Evolutionary conservation across 306 rosid species (phyloP), one percentile per base, ranked within the genome.

Genomic region (Prunus mira): DNA sequence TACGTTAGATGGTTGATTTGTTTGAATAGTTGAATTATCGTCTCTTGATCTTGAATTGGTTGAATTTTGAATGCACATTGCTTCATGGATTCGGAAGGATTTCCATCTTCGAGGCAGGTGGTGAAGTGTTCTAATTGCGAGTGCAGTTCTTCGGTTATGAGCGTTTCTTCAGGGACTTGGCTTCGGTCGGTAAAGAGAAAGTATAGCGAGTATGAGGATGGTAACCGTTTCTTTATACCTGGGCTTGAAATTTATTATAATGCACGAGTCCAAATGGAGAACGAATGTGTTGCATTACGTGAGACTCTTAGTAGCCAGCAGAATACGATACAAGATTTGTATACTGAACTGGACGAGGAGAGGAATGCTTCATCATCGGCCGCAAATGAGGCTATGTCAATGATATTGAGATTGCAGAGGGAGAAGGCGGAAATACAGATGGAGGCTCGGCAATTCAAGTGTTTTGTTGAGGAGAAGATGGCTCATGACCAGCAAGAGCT

Each of bases 401-500:
- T 96, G 99, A 96, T 96, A 66, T 83, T 96, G 87, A 91, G 98
- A 89, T 77, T 96, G 88, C 99, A 96, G 81, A 82, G 98, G 86
- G 99, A 96, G 88, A 96, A 96, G 96, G 99, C 99, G 3, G 99
- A 96, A 79, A 67, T 89, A 71, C 99, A 92, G 80, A 89, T 96
- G 99, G 99, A 96, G 85, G 88, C 98, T 24, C 88, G 99, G 24
- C 99, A 96, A 65, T 96, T 93, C 86, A 96, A 96, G 86, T 85
- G 96, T 47, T 92, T 87, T 71, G 90, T 88, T 0, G 96, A 96
- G 89, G 99, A 96, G 86, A 96, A 91, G 86, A 91, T 93, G 96
- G 79, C 82, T 9, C 99, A 96, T 60, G 98, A 96, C 41, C 98
- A 85, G 76, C 91, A 89, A 68, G 98, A 92, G 85, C 73, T 92